Evolutionary conservation across 2,329 filamentous ascomycete species (phyloP).

Genomic region (Trichoderma semiorbis): DNA sequence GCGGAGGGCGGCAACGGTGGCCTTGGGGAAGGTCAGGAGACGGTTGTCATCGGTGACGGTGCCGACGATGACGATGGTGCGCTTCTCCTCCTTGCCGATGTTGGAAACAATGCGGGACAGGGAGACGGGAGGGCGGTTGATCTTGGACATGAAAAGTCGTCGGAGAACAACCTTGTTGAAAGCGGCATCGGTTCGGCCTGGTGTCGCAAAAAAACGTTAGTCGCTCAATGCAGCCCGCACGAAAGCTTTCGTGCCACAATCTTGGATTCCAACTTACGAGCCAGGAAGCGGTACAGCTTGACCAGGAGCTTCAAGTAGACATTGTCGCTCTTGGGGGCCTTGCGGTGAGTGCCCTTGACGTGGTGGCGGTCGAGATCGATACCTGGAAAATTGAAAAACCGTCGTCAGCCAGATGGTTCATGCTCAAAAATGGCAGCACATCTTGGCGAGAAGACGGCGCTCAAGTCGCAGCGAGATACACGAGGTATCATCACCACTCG

Average conservation of each 20-base stretch:
- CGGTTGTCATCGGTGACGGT: slow-evolving; percentile 98
- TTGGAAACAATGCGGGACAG: slow-evolving; percentile 83
- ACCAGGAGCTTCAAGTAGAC: slow-evolving; percentile 95
- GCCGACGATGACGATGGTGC: slow-evolving; percentile 91
- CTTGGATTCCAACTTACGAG: slow-evolving; percentile 64
- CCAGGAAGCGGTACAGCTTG: slow-evolving; percentile 97
- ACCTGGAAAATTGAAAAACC: slow-evolving; percentile 51
- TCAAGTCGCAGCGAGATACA: slow-evolving; percentile 19
- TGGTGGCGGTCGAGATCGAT: slow-evolving; percentile 70
- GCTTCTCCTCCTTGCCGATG: slow-evolving; percentile 64
- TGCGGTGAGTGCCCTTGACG: slow-evolving; percentile 73
- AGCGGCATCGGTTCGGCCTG: slow-evolving; percentile 90
- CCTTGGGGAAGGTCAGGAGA: slow-evolving; percentile 83
- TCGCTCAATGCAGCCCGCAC: background rate
- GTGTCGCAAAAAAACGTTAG: background rate
- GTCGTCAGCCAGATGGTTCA: slow-evolving; percentile 62
- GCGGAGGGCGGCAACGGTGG: slow-evolving; percentile 88
- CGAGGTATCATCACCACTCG: slow-evolving; percentile 42
- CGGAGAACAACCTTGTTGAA: slow-evolving; percentile 99
- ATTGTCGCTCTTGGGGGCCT: slow-evolving; percentile 97
- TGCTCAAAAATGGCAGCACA: slow-evolving; percentile 51
- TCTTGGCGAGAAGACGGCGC: slow-evolving; percentile 24
- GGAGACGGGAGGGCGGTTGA: slow-evolving; percentile 94
- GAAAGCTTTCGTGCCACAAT: background rate
- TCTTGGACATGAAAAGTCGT: slow-evolving; percentile 97